These are phyloP conservation scores for Cercophora newfieldiana DNA, from an alignment of 495 filamentous ascomycete species.

Conservation along the genomic window DNA sequence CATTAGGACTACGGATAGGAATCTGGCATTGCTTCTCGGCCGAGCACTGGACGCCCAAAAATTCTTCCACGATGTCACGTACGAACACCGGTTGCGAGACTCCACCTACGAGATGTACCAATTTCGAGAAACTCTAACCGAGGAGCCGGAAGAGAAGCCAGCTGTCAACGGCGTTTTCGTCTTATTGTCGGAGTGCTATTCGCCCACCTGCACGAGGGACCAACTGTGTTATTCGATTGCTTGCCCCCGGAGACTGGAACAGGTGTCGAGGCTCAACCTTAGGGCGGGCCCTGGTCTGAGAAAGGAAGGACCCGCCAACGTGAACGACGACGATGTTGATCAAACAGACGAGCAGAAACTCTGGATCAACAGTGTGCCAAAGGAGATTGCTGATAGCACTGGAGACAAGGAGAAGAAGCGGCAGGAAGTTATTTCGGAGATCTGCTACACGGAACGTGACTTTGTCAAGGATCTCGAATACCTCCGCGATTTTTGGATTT, in stretches of 20 bases:
- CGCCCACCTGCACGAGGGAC: constrained; percentile 92
- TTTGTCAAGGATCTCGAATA: constrained; percentile 99
- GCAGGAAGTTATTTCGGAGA: constrained; percentile 96
- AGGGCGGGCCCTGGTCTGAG: constrained; percentile 86
- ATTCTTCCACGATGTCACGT: constrained; percentile 99
- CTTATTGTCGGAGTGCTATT: constrained; percentile 94
- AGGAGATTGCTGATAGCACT: constrained; percentile 88
- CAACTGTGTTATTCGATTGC: constrained; percentile 98
- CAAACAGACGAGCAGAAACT: constrained; percentile 95
- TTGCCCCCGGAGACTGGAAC: constrained; percentile 90
- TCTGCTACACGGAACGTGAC: constrained; percentile 98
- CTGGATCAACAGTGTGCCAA: constrained; percentile 98
- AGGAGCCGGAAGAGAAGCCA: constrained; percentile 70
- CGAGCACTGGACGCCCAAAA: constrained; percentile 96
- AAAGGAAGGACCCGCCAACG: constrained; percentile 70
- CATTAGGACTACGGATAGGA: constrained; percentile 94
- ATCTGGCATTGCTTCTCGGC: constrained; percentile 89
- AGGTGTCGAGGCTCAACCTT: constrained; percentile 89
- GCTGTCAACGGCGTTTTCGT: constrained; percentile 97
- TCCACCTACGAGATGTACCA: constrained; percentile 90
- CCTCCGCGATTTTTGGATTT: constrained; percentile 97
- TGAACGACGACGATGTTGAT: constrained; percentile 80
- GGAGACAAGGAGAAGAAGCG: constrained; percentile 92
- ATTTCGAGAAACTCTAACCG: constrained; percentile 89
- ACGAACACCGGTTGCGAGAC: constrained; percentile 93